Evolutionary conservation across 176 grass and related monocot genomes (phyloP).

Genomic region (Avena eriantha): DNA sequence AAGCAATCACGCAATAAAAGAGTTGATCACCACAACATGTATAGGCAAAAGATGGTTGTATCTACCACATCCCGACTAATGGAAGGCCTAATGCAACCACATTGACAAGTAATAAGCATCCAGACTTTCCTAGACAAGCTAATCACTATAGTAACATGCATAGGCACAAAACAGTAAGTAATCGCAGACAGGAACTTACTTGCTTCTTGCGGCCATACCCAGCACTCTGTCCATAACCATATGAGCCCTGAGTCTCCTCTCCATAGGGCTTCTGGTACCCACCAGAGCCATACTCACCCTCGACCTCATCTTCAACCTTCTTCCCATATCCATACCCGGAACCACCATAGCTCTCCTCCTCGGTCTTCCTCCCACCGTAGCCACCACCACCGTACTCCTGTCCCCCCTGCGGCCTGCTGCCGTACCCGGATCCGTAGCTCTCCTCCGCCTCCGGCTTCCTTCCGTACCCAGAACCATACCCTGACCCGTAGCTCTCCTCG

Average conservation of each 20-base stretch:
- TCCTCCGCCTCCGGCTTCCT: conserved; percentile 24
- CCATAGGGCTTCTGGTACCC: conserved; percentile 51
- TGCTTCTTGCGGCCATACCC: conserved; percentile 65
- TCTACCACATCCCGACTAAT: not conserved
- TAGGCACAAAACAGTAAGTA: not conserved
- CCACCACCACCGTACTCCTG: conserved; percentile 47
- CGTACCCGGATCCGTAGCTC: conserved; percentile 45
- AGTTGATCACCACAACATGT: not conserved
- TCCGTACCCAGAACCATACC: conserved; percentile 39
- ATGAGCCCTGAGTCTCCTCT: conserved; percentile 47
- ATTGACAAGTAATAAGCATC: not conserved
- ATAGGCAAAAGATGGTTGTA: not conserved
- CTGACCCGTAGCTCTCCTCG: conserved; percentile 20
- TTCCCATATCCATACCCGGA: conserved; percentile 57
- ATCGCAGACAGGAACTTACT: conserved; percentile 35
- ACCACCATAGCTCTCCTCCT: conserved; percentile 56
- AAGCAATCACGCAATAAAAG: too few species aligned
- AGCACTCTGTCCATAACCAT: conserved; percentile 42
- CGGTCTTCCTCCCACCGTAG: conserved; percentile 51
- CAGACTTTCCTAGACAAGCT: not conserved
- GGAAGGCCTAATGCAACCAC: not conserved
- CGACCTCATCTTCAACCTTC: conserved; percentile 23
- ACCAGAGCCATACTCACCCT: conserved; percentile 48
- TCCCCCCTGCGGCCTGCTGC: conserved; percentile 47
- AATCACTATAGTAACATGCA: not conserved